Base-by-base conservation (phyloP, 306 rosid genomes). In the Astragalus membranaceus region DNA sequence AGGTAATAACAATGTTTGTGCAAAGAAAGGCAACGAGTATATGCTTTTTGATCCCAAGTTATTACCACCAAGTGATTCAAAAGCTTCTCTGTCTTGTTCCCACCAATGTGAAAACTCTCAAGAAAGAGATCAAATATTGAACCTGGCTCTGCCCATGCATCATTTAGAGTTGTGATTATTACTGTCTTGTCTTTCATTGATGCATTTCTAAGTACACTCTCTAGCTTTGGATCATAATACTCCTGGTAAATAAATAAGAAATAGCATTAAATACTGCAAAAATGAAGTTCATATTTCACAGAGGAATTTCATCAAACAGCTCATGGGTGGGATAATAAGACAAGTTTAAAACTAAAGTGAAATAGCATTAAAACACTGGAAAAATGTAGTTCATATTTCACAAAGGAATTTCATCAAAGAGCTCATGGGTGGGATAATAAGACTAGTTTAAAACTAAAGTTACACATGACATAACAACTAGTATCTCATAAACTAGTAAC, bases 61-160 rank as follows among this genome's bases (percentile, higher is more conserved):
- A 93, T 52, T 4, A 93, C 77, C 4, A 90, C 90, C 72, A 93
- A 39, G 67, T 90, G 96, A 3, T 88, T 83, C 33, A 90, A 37
- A 10, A 93, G 77, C 71, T 78, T 68, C 33, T 76, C 0, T 6
- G 97, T 93, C 30, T 80, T 51, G 46, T 84, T 88, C 6, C 98
- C 97, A 4, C 98, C 97, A 8, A 79, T 29, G 0, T 65, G 67
- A 70, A 93, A 93, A 63, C 98, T 90, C 77, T 84, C 80, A 0
- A 90, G 83, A 69, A 93, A 93, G 6, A 87, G 68, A 41, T 93
- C 98, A 20, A 90, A 85, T 70, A 93, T 79, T 4, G 97, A 90
- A 16, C 82, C 77, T 16, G 92, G 88, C 47, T 87, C 87, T 3
- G 93, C 93, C 98, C 98, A 93, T 16, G 98, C 98, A 8, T 87